phyloP scores from a whole-genome alignment of 2,329 filamentous ascomycete genomes.

The Atkinsonella texensis region DNA sequence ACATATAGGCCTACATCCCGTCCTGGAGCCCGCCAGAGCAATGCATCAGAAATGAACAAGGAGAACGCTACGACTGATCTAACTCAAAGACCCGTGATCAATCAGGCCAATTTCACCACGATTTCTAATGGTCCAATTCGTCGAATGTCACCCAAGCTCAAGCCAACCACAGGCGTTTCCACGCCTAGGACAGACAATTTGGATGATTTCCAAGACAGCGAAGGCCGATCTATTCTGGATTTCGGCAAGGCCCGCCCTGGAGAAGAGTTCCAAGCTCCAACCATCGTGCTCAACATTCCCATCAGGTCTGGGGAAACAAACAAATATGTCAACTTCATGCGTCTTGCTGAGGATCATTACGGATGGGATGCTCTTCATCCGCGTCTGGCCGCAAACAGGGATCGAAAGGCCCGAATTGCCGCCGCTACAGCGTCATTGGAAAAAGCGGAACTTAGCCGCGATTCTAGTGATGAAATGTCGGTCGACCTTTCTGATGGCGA shows the following conservation, averaged over 20 bases:
- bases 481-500: slow-evolving; percentile 63
- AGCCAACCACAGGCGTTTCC: slow-evolving; percentile 26
- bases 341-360: slow-evolving; percentile 84
- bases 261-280: slow-evolving; percentile 51
- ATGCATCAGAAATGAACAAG: slow-evolving; percentile 27
- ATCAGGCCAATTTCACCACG: slow-evolving; percentile 28
- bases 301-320: slow-evolving; percentile 66
- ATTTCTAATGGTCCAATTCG: slow-evolving; percentile 30
- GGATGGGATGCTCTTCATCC: slow-evolving; percentile 92
- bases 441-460: slow-evolving; percentile 54
- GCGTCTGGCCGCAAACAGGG: slow-evolving; percentile 75
- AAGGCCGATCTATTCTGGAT: slow-evolving; percentile 46
- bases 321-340: slow-evolving; percentile 90
- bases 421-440: slow-evolving; percentile 80
- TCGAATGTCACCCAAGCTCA: slow-evolving; percentile 36
- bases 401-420: slow-evolving; percentile 76
- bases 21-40: slow-evolving; percentile 18
- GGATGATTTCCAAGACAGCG: slow-evolving; percentile 33
- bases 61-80: slow-evolving; percentile 15
- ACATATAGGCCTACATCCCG: slow-evolving; percentile 23
- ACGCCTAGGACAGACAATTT: slow-evolving; percentile 37
- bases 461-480: slow-evolving; percentile 73
- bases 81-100: slow-evolving; percentile 21
- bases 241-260: slow-evolving; percentile 48
- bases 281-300: slow-evolving; percentile 73